Evolutionary conservation across 2,329 filamentous ascomycete genomes (phyloP).

Genomic region (Hypocrella siamensis): DNA sequence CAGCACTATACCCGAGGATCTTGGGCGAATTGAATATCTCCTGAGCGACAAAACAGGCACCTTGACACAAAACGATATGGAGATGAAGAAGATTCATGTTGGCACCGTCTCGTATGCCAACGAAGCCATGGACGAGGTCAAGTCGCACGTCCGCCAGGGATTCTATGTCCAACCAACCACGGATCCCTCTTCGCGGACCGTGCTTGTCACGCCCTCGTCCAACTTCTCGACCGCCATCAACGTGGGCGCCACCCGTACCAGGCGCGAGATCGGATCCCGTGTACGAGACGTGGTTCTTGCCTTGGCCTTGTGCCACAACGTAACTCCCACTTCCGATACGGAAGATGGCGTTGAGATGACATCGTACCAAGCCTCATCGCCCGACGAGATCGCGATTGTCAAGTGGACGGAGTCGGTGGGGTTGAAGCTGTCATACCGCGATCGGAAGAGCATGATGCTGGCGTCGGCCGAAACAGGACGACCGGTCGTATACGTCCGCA

Average conservation of each 20-base stretch:
- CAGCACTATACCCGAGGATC: slow-evolving; percentile 91
- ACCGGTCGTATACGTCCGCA: slow-evolving; percentile 67
- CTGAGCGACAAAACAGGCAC: slow-evolving; percentile 98
- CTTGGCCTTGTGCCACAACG: slow-evolving; percentile 88
- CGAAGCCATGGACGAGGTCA: slow-evolving; percentile 96
- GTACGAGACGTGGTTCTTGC: slow-evolving; percentile 89
- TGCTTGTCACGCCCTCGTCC: slow-evolving; percentile 63
- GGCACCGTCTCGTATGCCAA: slow-evolving; percentile 97
- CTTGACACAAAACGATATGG: slow-evolving; percentile 94
- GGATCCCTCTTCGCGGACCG: slow-evolving; percentile 25
- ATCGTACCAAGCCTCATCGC: slow-evolving; percentile 90
- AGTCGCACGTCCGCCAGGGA: slow-evolving; percentile 69
- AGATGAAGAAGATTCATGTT: slow-evolving; percentile 96
- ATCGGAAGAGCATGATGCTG: slow-evolving; percentile 72
- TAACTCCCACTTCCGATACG: slow-evolving; percentile 71
- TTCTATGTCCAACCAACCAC: slow-evolving; percentile 44
- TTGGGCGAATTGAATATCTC: slow-evolving; percentile 90
- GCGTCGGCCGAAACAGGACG: slow-evolving; percentile 61
- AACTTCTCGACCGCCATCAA: slow-evolving; percentile 45
- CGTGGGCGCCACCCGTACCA: slow-evolving; percentile 58
- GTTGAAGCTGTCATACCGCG: slow-evolving; percentile 66
- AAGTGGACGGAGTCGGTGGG: slow-evolving; percentile 90
- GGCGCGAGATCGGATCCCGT: slow-evolving; percentile 83
- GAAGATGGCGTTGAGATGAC: slow-evolving; percentile 62
- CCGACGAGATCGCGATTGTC: slow-evolving; percentile 96